Evolutionary conservation across 129 eudicot genomes (phyloP), one percentile per base, ranked within the genome.

Genomic region (Ambrosia trifida): DNA sequence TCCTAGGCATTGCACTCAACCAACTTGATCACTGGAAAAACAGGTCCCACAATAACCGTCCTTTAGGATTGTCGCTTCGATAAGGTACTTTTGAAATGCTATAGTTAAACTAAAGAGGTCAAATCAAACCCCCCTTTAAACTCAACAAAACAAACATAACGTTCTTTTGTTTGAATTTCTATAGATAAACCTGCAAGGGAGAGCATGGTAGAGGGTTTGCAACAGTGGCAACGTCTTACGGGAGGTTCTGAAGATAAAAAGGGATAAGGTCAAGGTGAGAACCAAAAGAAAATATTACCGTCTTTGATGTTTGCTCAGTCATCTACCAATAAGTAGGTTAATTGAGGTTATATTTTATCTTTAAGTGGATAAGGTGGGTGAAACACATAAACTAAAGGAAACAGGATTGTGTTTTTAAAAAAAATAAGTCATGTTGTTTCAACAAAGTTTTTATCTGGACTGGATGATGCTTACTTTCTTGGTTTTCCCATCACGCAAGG

Each of bases 21-120:
- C 69, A 85, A 85, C 74, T 74, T 94, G 76, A 69, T 85, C 40
- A 69, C 79, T 31, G 82, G 79, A 60, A 79, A 75, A 61, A 69
- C 81, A 0, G 71, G 76, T 64, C 78, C 87, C 69, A 94, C 96
- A 40, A 57, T 94, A 83, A 72, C 85, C 5, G 85, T 72, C 18
- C 93, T 94, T n/a, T 96, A 94, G 78, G 86, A 84, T 49, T 86
- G 89, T 32, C 90, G 95, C 67, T 94, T 89, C 78, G 98, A 94
- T 75, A 94, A 94, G 96, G 98, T 94, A 24, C 64, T 20, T 64
- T 32, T 67, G 32, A 50, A 70, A 64, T 73, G 45, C 40, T 73
- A 51, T 47, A 24, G 19, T 74, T 36, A 47, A 44, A 49, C 63
- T 20, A 62, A 47, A 17, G 4, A 64, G 36, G 61, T 64, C 18